phyloP scores from a whole-genome alignment of 306 rosid genomes.

The Inga leiocalycina region DNA sequence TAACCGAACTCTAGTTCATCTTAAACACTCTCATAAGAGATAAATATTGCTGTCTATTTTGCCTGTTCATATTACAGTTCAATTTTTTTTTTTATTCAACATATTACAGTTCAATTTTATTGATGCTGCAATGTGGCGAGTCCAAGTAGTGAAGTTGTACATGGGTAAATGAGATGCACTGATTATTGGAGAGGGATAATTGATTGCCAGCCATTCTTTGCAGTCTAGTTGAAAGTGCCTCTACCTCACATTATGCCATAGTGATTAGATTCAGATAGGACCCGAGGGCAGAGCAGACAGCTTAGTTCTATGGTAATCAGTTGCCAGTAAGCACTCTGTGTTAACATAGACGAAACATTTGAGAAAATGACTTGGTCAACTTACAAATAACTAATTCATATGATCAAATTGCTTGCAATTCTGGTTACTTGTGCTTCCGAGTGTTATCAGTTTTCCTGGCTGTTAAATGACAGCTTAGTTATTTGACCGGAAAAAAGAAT shows the following conservation, averaged over 20 bases:
- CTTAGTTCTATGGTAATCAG: background rate
- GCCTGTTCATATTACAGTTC: background rate
- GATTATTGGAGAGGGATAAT: constrained; percentile 7
- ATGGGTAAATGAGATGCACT: background rate
- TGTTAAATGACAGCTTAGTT: constrained; percentile 17
- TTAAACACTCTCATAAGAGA: background rate
- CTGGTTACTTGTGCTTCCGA: constrained; percentile 8
- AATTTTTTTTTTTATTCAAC: no score
- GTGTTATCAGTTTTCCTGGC: constrained; percentile 1
- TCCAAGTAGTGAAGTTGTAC: constrained; percentile 3
- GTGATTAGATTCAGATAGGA: constrained; percentile 1
- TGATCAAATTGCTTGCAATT: constrained; percentile 10
- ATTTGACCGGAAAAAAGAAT: no score
- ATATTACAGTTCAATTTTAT: background rate
- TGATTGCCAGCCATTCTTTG: constrained; percentile 7
- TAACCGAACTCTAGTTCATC: background rate
- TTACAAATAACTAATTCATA: constrained; percentile 18
- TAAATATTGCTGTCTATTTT: background rate
- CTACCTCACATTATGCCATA: background rate
- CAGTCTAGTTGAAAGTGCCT: background rate
- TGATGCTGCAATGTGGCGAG: constrained; percentile 8
- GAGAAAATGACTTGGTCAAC: background rate
- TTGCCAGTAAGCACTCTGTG: background rate
- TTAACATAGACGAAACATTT: background rate
- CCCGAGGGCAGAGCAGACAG: background rate